Base-by-base conservation (phyloP, 176 grass and related monocot species). In the Metroxylon sagu region DNA sequence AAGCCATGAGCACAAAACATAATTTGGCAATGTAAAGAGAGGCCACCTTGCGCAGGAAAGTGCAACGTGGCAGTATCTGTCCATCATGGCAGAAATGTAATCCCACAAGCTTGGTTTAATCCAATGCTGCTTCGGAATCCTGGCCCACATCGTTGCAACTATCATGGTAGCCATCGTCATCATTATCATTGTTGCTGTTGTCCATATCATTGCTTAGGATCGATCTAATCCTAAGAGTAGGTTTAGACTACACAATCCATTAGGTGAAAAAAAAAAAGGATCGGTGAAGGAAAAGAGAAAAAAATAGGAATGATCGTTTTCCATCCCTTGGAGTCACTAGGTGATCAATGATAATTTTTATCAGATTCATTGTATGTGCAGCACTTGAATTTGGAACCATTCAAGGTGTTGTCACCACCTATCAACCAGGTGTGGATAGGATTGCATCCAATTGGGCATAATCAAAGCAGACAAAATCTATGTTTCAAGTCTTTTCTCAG, bases 181-280 rank as follows among this genome's bases (percentile, higher is more conserved):
- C 29, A 7, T 60, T 27, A 17, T 60, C 17, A 43, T 43, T 35
- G 5, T 19, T 26, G n/a, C 30, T 15, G 29, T 60, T 16, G 5
- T 31, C 58, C 26, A 30, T 31, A 6, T 39, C 58, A 60, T 2
- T 15, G 2, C 16, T 12, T 60, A 60, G 58, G 16, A 60, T 60
- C 17, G 7, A n/a, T 35, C 58, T 19, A 43, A 60, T 27, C 58
- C 58, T 60, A 60, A 14, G 28, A 14, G 18, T 35, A 60, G 58
- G 58, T 60, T 39, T 60, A 60, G 58, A 60, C 58, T 60, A 60
- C 18, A 35, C 3, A 17, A 2, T 21, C 58, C 28, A 60, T 27
- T 60, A 19, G 30, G 58, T 7, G 17, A 19, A 60, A 56, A 12
- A 56, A 19, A 23, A 10, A n/a, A 16, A n/a, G n/a, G 12, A 19